Conservation (phyloP, 2,329 filamentous ascomycete species). For the Hirsutella minnesotensis region DNA sequence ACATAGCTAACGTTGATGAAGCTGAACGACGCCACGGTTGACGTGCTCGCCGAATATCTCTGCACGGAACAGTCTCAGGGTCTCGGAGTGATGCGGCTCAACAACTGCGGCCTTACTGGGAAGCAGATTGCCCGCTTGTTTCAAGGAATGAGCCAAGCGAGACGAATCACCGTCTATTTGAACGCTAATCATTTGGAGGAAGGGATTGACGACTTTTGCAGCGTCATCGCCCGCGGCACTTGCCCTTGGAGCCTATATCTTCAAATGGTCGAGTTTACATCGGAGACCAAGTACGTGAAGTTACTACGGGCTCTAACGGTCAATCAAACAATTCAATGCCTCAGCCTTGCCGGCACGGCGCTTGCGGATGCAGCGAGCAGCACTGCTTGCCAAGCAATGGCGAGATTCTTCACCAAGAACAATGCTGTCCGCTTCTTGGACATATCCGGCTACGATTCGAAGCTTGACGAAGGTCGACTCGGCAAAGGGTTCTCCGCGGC, state of each 20-base stretch:
- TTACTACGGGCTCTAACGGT: slow-evolving; percentile 36
- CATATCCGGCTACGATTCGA: slow-evolving; percentile 43
- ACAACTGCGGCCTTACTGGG: slow-evolving; percentile 40
- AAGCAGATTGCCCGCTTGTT: slow-evolving; percentile 37
- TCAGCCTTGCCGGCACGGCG: slow-evolving; percentile 43
- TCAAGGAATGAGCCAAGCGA: slow-evolving; percentile 34
- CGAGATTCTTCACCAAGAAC: slow-evolving; percentile 40
- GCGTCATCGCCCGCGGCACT: slow-evolving; percentile 32
- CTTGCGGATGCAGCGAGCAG: slow-evolving; percentile 32
- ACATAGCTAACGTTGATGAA: slow-evolving; percentile 11
- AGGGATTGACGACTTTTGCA: slow-evolving; percentile 37
- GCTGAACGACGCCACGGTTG: slow-evolving; percentile 38
- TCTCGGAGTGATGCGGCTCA: slow-evolving; percentile 34
- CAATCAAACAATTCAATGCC: slow-evolving; percentile 37
- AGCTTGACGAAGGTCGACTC: slow-evolving; percentile 44
- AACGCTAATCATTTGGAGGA: slow-evolving; percentile 41
- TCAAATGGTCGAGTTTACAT: slow-evolving; percentile 45
- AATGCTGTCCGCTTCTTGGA: slow-evolving; percentile 39
- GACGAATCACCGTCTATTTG: slow-evolving; percentile 35
- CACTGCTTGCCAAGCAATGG: slow-evolving; percentile 35
- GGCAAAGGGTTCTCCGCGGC: slow-evolving; percentile 40
- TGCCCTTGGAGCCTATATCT: slow-evolving; percentile 38
- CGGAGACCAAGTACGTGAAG: slow-evolving; percentile 38
- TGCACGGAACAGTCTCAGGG: slow-evolving; percentile 23
- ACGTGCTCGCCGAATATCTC: slow-evolving; percentile 34